phyloP scores from a whole-genome alignment of 192 early-diverging fungal species.

The Haplosporangium gracile region DNA sequence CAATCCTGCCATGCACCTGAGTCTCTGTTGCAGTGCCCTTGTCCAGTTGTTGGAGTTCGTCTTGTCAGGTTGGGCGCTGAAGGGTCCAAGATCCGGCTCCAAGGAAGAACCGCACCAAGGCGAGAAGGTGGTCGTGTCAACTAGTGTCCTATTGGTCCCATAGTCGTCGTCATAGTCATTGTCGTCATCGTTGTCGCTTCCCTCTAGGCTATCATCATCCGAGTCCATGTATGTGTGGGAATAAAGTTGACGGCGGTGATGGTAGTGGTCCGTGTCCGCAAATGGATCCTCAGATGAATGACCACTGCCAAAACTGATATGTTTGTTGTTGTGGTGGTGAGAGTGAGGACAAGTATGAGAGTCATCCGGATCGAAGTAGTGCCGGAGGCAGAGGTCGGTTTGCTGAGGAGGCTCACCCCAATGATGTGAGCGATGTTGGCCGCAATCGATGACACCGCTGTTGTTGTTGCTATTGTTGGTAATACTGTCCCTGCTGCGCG shows the following conservation, averaged over 20 bases:
- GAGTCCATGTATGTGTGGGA: neutral
- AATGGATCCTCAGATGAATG: neutral
- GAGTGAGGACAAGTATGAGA: neutral
- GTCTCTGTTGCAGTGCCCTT: slow-evolving; percentile 13
- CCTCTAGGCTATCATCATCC: neutral
- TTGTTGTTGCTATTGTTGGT: neutral
- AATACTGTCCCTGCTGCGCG: neutral
- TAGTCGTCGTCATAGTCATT: neutral
- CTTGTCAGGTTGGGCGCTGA: neutral
- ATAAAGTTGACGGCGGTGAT: neutral
- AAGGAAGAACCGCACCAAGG: neutral
- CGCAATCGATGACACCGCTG: neutral
- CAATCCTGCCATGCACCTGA: neutral
- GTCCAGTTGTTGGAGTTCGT: slow-evolving; percentile 16
- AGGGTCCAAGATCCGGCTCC: slow-evolving; percentile 32
- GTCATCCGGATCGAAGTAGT: neutral
- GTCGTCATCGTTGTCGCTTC: slow-evolving; percentile 2
- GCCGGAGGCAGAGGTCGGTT: neutral
- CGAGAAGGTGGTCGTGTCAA: neutral
- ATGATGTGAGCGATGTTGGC: neutral
- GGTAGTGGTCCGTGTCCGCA: slow-evolving; percentile 1
- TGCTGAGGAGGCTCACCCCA: slow-evolving; percentile 1
- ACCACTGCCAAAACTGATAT: neutral
- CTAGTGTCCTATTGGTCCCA: neutral
- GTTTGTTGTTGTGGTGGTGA: neutral